A percentile compares a stretch with the other conserved stretches of the same genome.
phyloP scores from a whole-genome alignment of 2,329 filamentous ascomycete species.

The Penicillium palitans region DNA sequence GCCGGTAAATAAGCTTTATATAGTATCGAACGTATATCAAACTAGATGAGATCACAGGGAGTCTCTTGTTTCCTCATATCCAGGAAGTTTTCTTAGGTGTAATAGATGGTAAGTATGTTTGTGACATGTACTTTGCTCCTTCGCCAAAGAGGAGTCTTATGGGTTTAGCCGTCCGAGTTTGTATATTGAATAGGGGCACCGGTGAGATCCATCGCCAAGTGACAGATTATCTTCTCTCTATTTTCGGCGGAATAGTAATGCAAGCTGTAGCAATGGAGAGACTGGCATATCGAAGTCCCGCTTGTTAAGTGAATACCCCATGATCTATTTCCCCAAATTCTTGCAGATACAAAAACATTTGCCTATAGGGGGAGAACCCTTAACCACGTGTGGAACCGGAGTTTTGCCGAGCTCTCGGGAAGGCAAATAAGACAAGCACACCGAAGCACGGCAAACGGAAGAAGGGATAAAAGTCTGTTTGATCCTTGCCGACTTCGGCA shows the following conservation, averaged over 20 bases:
- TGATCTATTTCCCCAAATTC: not conserved
- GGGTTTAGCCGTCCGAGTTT: slow-evolving; percentile 15
- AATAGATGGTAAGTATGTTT: not conserved
- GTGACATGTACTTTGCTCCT: not conserved
- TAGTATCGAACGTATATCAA: slow-evolving; percentile 17
- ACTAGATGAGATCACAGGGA: not conserved
- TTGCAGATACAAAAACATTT: not conserved
- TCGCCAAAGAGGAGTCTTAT: not conserved
- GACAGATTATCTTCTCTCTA: slow-evolving; percentile 13
- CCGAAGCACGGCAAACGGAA: not conserved
- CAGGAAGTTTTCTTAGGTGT: not conserved
- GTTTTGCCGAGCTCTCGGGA: slow-evolving; percentile 4
- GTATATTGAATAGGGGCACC: slow-evolving; percentile 2
- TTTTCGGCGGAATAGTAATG: slow-evolving; percentile 8
- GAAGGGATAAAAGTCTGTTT: slow-evolving; percentile 8
- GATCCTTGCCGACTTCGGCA: not conserved
- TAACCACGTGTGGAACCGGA: slow-evolving; percentile 17
- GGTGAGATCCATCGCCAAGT: slow-evolving; percentile 12
- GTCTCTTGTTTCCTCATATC: not conserved
- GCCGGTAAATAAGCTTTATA: slow-evolving; percentile 21
- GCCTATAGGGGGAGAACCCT: slow-evolving; percentile 21
- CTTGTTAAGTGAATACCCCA: slow-evolving; percentile 12
- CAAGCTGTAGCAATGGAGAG: slow-evolving; percentile 12
- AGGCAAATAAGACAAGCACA: not conserved
- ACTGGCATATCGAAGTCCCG: slow-evolving; percentile 10